A percentile compares a stretch with the other conserved stretches of the same genome.
These are phyloP conservation scores for Lactarius deliciosus DNA, from an alignment of 768 basidiomycete genomes.

Conservation along the genomic window DNA sequence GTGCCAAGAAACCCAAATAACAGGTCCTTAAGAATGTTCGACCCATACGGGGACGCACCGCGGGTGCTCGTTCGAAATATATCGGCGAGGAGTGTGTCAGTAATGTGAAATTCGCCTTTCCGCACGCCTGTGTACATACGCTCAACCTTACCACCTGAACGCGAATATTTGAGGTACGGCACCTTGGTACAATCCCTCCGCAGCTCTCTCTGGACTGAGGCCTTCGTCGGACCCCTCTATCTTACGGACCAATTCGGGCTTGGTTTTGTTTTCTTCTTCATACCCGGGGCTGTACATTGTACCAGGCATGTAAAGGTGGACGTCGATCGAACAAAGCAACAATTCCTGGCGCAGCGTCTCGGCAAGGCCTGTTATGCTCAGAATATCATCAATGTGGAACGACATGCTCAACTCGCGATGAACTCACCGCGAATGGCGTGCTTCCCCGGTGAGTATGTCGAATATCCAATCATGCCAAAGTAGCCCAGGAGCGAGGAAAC, in stretches of 20 bases:
- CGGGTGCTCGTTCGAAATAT: conserved; percentile 68
- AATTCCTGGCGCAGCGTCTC: conserved; percentile 82
- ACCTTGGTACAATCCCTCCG: conserved; percentile 60
- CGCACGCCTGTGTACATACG: conserved; percentile 52
- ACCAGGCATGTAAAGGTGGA: conserved; percentile 81
- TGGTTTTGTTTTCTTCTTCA: conserved; percentile 71
- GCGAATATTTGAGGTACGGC: conserved; percentile 20
- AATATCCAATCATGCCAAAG: conserved; percentile 75
- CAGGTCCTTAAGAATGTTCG: conserved; percentile 57
- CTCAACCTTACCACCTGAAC: neutral
- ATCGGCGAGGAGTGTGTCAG: conserved; percentile 63
- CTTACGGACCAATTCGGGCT: conserved; percentile 70
- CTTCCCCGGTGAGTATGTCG: conserved; percentile 80
- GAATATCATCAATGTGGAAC: neutral
- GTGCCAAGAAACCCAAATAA: conserved; percentile 43
- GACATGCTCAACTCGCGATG: neutral
- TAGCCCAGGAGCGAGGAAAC: conserved; percentile 73
- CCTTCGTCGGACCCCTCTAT: conserved; percentile 76
- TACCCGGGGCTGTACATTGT: conserved; percentile 80
- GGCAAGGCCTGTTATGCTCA: conserved; percentile 59
- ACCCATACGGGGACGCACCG: conserved; percentile 52
- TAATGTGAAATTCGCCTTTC: conserved; percentile 70
- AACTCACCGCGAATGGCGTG: conserved; percentile 76
- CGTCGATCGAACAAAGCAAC: conserved; percentile 68
- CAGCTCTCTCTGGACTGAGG: conserved; percentile 61